Evolutionary conservation across 768 basidiomycete genomes (phyloP), one percentile per base, ranked within the genome.

Genomic region (Mycena sanguinolenta): DNA sequence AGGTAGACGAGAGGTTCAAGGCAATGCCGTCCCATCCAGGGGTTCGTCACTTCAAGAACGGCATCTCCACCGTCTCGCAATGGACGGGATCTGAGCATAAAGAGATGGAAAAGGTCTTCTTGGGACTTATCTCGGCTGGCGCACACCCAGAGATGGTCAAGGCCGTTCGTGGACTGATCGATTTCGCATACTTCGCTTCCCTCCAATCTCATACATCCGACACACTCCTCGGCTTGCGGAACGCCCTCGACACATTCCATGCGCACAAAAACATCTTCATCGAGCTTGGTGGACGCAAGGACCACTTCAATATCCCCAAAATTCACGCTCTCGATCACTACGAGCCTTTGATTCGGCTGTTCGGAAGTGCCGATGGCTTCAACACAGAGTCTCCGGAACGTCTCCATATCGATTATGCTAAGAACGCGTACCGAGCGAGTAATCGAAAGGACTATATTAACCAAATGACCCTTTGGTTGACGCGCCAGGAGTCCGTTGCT

Each of bases 391-490:
- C 65, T 0, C 76, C 76, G 0, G 80, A n/a, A n/a, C n/a, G n/a
- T n/a, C n/a, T n/a, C n/a, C n/a, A n/a, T n/a, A n/a, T n/a, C n/a
- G n/a, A n/a, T 82, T 69, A 75, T 75, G 78, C 83, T 5, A 85
- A 85, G 67, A 60, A 76, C 10, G 76, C 73, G 2, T 78, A 75
- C 32, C 28, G 71, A 16, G 73, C 74, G 0, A 74, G 46, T 34
- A 81, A 80, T 46, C 69, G 68, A 54, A 63, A 73, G 2, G 75
- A 80, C 42, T 75, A 77, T 60, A 42, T 73, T 19, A 54, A 59
- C 23, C 84, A 84, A 63, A 85, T 85, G 84, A 76, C 78, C 0
- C 34, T 27, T 3, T 82, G 79, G 79, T 73, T 85, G 0, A 53
- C 67, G 4, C 73, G 77, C 3, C 80, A 80, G 38, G 83, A 84